Evolutionary conservation across 2,329 filamentous ascomycete genomes (phyloP).

Genomic region (Neofusicoccum sp.): DNA sequence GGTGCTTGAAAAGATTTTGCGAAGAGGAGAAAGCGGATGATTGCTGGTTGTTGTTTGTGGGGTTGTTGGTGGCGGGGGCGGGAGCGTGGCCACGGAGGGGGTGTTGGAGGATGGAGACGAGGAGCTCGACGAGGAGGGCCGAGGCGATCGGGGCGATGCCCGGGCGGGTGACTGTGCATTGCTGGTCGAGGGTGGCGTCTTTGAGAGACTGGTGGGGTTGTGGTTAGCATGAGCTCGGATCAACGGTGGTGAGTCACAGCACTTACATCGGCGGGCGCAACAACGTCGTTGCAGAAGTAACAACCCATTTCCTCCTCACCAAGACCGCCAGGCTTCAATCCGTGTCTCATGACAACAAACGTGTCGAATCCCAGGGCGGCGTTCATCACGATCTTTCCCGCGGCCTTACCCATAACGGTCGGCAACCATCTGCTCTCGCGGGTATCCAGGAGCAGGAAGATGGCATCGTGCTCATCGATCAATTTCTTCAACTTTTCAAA

Average conservation of each 20-base stretch:
- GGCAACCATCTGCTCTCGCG: conserved; percentile 93
- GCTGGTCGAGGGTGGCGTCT: conserved; percentile 92
- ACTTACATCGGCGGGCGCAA: conserved; percentile 87
- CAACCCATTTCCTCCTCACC: conserved; percentile 75
- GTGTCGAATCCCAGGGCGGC: conserved; percentile 95
- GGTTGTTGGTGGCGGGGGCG: conserved; percentile 19
- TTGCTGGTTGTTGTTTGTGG: conserved; percentile 7
- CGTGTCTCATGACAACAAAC: conserved; percentile 96
- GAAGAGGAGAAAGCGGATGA: conserved; percentile 18
- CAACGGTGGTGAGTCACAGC: not conserved
- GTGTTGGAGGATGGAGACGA: conserved; percentile 82
- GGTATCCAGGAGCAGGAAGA: conserved; percentile 97
- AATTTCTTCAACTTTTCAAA: conserved; percentile 73
- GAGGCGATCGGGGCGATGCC: conserved; percentile 92
- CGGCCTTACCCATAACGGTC: conserved; percentile 91
- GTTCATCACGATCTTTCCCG: conserved; percentile 94
- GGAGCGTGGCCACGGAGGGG: conserved; percentile 42
- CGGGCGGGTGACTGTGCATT: conserved; percentile 94
- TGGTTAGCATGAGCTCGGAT: not conserved
- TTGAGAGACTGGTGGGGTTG: conserved; percentile 73
- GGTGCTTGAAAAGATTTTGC: conserved; percentile 50
- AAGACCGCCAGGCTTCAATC: conserved; percentile 52
- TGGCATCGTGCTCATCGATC: conserved; percentile 80
- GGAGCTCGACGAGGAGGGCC: conserved; percentile 82
- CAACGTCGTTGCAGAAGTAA: conserved; percentile 98